Percentiles rank a stretch among this genome's conserved stretches.
Conservation (phyloP, 768 basidiomycete species). For the Tricholoma terreum region DNA sequence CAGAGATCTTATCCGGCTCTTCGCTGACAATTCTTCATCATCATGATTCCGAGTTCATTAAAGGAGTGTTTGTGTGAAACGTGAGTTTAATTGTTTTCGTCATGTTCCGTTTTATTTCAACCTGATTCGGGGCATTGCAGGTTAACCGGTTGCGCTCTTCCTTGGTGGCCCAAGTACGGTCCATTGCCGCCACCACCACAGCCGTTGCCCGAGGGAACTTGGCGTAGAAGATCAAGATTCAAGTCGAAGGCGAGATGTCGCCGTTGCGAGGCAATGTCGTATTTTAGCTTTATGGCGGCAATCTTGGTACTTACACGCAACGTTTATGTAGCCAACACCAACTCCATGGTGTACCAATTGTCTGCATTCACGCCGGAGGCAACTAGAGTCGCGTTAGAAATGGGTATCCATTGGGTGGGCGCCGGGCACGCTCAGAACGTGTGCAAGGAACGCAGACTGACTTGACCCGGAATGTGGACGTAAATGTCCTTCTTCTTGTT, state of each 20-base stretch:
- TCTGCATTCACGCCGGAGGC: slow-evolving; percentile 84
- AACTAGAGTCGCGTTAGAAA: slow-evolving; percentile 81
- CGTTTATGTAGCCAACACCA: slow-evolving; percentile 56
- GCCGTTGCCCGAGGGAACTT: slow-evolving; percentile 89
- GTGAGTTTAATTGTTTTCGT: background rate
- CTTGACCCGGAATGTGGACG: slow-evolving; percentile 86
- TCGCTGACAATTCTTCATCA: too few species aligned
- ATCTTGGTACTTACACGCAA: background rate
- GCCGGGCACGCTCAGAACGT: slow-evolving; percentile 86
- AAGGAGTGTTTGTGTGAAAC: background rate
- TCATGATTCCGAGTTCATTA: too few species aligned
- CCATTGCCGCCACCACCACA: slow-evolving; percentile 82
- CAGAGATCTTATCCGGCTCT: too few species aligned
- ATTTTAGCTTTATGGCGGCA: slow-evolving; percentile 23
- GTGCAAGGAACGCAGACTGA: slow-evolving; percentile 96
- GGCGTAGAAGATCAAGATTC: slow-evolving; percentile 62
- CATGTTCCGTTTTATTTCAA: background rate
- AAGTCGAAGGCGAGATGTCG: slow-evolving; percentile 71
- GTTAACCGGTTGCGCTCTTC: slow-evolving; percentile 82
- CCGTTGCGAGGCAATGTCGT: slow-evolving; percentile 55
- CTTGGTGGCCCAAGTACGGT: slow-evolving; percentile 76
- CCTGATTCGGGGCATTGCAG: slow-evolving; percentile 23
- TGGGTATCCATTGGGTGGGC: slow-evolving; percentile 90
- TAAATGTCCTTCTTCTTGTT: slow-evolving; percentile 21
- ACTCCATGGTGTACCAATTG: slow-evolving; percentile 90